Conservation (phyloP, 106 monocot genomes). For the Allium cepa region DNA sequence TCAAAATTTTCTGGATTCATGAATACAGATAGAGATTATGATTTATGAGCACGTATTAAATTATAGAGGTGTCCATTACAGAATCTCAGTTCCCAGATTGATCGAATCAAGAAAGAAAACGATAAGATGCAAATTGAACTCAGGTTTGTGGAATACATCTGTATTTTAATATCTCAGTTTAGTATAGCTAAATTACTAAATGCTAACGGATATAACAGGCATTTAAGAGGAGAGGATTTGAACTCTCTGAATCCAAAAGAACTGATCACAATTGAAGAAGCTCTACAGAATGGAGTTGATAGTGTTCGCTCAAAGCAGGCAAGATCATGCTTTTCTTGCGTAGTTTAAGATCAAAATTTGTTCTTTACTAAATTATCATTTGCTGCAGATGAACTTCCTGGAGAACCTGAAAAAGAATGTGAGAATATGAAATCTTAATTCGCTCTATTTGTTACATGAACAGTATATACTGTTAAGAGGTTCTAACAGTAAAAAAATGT, state of each 20-base stretch:
- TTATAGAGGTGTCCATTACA: constrained; percentile 16
- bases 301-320: constrained; percentile 50
- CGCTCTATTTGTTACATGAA: background rate
- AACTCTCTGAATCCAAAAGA: constrained; percentile 57
- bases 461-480: background rate
- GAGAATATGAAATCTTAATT: constrained; percentile 10
- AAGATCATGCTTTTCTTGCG: no score
- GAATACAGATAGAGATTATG: no score
- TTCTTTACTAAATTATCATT: background rate
- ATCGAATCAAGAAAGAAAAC: constrained; percentile 89
- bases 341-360: background rate
- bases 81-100: constrained; percentile 84
- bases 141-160: constrained; percentile 24
- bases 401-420: constrained; percentile 55
- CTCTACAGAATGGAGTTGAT: constrained; percentile 48
- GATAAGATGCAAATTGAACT: constrained; percentile 97
- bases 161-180: no score
- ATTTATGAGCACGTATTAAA: no score
- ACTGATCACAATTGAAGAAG: constrained; percentile 58
- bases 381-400: constrained; percentile 51
- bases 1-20: background rate
- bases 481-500: background rate
- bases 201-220: constrained; percentile 20
- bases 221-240: constrained; percentile 86
- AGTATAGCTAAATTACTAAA: no score